Evolutionary conservation across 441 rosid species (phyloP), one percentile per base, ranked within the genome.

Genomic region (Pelargonium exstipulatum): DNA sequence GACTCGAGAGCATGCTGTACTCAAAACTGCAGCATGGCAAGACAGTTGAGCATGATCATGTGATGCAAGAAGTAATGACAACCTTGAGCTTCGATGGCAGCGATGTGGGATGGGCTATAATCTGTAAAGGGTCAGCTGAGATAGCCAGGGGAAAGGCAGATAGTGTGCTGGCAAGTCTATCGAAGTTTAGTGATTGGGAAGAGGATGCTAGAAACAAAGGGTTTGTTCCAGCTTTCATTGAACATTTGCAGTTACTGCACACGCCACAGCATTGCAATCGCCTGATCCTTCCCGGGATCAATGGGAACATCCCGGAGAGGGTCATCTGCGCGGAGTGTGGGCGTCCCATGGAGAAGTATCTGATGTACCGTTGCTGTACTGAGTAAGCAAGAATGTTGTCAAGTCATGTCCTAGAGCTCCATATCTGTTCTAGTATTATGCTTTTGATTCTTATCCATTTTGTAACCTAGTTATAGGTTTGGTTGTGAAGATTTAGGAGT

Each of bases 1-100:
- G 86, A 53, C 68, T 84, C 5, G 81, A 83, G 74, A 79, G 83
- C 79, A 84, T 82, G 86, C 79, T 80, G 83, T 72, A 74, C 76
- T 81, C 82, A 2, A 76, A 79, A 61, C 35, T 71, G 61, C 73
- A 78, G 26, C 77, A 70, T 0, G 80, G 78, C 26, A 72, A 40
- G 74, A 69, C 62, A n/a, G 73, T 72, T 1, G 78, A 77, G 49
- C 63, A 51, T 0, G 85, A 84, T 67, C 74, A 9, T 4, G 75
- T 84, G 6, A 70, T 75, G 88, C 71, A 75, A 29, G 86, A 82
- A 70, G 73, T 84, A 12, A 53, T 63, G 72, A 66, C 73, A 0
- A 71, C 82, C 78, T 80, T 81, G 9, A 77, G 77, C 76, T 80
- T 66, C 45, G 86, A 80, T 20, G 81, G 76, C 5, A 79, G 83